A percentile compares a stretch with the other conserved stretches of the same genome.
Evolutionary conservation across 2,329 filamentous ascomycete species (phyloP).

Genomic region (Dothiorella sarmentorum): DNA sequence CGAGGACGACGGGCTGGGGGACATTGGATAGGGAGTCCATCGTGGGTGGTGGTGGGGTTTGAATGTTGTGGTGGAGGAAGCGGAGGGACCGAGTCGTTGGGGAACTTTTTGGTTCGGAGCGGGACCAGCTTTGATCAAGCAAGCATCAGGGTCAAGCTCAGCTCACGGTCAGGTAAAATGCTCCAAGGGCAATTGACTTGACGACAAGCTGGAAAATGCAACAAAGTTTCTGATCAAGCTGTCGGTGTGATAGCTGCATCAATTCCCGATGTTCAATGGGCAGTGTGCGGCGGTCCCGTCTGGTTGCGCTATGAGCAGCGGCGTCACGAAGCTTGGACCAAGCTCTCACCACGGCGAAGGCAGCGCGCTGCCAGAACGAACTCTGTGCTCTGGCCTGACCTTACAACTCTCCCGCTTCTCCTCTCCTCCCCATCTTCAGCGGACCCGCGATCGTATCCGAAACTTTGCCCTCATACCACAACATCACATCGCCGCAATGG

Average conservation of each 20-base stretch:
- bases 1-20: conserved; percentile 10
- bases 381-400: neutral
- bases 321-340: conserved; percentile 18
- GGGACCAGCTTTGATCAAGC: neutral
- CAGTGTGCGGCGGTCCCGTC: no score
- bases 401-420: neutral
- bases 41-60: neutral
- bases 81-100: neutral
- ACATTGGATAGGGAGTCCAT: conserved; percentile 13
- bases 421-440: neutral
- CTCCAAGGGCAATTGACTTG: neutral
- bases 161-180: neutral
- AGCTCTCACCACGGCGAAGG: conserved; percentile 4
- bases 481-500: conserved; percentile 25
- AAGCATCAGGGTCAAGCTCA: neutral
- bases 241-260: neutral
- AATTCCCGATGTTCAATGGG: neutral
- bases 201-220: neutral
- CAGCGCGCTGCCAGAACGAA: neutral
- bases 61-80: neutral
- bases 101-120: conserved; percentile 17
- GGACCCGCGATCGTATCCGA: neutral
- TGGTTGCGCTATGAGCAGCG: neutral
- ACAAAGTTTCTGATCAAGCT: neutral
- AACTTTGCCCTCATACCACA: neutral